These are phyloP conservation scores for Aquilaria yunnanensis DNA, from an alignment of 345 rosid species.

Conservation along the genomic window DNA sequence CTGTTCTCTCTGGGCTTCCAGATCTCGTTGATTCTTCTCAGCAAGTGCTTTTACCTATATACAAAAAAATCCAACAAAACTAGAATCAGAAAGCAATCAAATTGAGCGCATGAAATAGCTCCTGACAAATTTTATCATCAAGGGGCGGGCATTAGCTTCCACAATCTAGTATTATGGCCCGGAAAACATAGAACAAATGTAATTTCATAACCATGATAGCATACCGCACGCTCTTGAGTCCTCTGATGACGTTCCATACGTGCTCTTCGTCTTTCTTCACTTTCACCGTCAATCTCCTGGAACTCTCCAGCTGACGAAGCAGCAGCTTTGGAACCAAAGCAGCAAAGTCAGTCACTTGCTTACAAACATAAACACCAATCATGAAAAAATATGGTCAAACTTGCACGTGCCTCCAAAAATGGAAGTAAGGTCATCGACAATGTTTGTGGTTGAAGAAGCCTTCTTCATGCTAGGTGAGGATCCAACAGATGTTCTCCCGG, in stretches of 20 bases:
- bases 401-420: slow-evolving; percentile 71
- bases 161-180: slow-evolving; percentile 7
- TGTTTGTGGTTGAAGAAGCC: slow-evolving; percentile 67
- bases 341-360: slow-evolving; percentile 15
- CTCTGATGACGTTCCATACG: slow-evolving; percentile 94
- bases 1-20: slow-evolving; percentile 84
- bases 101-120: background rate
- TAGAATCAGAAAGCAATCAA: background rate
- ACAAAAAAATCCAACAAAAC: slow-evolving; percentile 16
- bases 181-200: slow-evolving; percentile 8
- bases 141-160: background rate
- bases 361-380: background rate
- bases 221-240: slow-evolving; percentile 97
- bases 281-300: slow-evolving; percentile 89
- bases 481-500: slow-evolving; percentile 51
- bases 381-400: slow-evolving; percentile 5
- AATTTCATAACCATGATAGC: slow-evolving; percentile 19
- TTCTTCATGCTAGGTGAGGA: slow-evolving; percentile 60
- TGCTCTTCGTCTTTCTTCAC: slow-evolving; percentile 87
- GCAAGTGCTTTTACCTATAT: slow-evolving; percentile 89
- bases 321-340: slow-evolving; percentile 38
- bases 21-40: slow-evolving; percentile 93
- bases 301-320: slow-evolving; percentile 59
- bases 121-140: background rate
- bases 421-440: slow-evolving; percentile 81